A percentile compares a stretch with the other conserved stretches of the same genome.
phyloP scores from a whole-genome alignment of 1,284 basidiomycete species.

The Heterobasidion parviporum region DNA sequence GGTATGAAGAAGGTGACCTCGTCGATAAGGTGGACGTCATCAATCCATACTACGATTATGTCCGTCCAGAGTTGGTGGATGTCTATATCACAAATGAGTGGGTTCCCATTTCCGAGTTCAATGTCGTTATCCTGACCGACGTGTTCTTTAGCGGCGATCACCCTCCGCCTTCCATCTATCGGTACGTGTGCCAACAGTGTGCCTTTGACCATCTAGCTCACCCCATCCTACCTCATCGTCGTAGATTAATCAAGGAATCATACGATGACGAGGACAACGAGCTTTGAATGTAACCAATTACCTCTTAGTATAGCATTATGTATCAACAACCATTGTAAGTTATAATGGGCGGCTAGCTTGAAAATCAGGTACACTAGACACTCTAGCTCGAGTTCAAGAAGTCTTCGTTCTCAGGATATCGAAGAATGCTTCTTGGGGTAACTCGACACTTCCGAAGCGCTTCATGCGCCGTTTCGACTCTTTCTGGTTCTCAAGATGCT shows the following conservation, averaged over 20 bases:
- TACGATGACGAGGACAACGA: constrained; percentile 89
- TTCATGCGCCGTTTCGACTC: constrained; percentile 86
- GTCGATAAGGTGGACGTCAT: constrained; percentile 84
- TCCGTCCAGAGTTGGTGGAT: constrained; percentile 86
- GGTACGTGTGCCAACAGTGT: constrained; percentile 31
- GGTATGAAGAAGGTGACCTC: constrained; percentile 70
- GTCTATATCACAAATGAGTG: constrained; percentile 96
- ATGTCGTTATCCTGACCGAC: not conserved
- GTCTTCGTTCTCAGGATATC: constrained; percentile 61
- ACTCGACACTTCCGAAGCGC: constrained; percentile 76
- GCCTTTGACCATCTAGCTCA: not conserved
- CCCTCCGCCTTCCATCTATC: constrained; percentile 85
- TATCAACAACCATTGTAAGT: not conserved
- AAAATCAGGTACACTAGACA: not conserved
- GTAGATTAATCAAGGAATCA: constrained; percentile 80
- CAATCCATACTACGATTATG: constrained; percentile 93
- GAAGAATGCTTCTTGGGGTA: constrained; percentile 90
- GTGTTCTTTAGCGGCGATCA: constrained; percentile 71
- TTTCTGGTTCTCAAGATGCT: constrained; percentile 89
- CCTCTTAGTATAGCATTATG: constrained; percentile 3
- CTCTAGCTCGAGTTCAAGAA: not conserved
- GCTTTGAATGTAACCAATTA: constrained; percentile 28
- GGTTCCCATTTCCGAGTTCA: constrained; percentile 25
- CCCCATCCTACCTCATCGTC: constrained; percentile 13
- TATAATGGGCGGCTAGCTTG: not conserved